Base-by-base conservation (phyloP, 345 rosid species). In the Pseudoturritis turrita region DNA sequence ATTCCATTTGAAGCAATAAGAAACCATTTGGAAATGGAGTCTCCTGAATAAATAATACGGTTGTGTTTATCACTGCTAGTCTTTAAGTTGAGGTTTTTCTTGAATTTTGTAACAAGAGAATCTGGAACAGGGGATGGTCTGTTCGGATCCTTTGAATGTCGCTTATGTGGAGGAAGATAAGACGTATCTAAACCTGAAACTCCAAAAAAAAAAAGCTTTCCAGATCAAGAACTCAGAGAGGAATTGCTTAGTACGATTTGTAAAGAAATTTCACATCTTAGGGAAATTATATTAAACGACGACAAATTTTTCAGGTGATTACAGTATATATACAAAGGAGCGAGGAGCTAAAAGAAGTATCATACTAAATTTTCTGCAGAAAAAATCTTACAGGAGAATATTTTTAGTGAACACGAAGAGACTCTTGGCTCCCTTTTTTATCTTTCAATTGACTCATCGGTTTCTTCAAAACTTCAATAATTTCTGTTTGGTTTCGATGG, bases 131-230 rank as follows among this genome's bases (percentile, higher is more conserved):
- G 82, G 14, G 79, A 13, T 14, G 75, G 77, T 57, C 22, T 81
- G 7, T 2, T 47, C 2, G 67, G 55, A 31, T 68, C 80, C 59
- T 55, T 71, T 3, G 78, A 72, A 56, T 77, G 79, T 23, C 90
- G 81, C 82, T 82, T 86, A 65, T 84, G 85, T 21, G 87, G 88
- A 23, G 89, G 88, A 55, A 87, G 40, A 36, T 87, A 87, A 56
- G 92, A 83, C 92, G 83, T 85, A 10, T 61, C 21, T 55, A 7
- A 39, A 50, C 21, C 35, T 25, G 25, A 77, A 68, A 43, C 54
- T 54, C 17, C n/a, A 0, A n/a, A 25, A 65, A 44, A n/a, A 14
- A 1, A 44, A 2, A 18, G n/a, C 44, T 40, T 12, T 44, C 14
- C 28, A 54, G 65, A 37, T 13, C 12, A 28, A 36, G 15, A 23